Evolutionary conservation across 805 yeast species (phyloP), one percentile per base, ranked within the genome.

Genomic region (Candida michaelii): DNA sequence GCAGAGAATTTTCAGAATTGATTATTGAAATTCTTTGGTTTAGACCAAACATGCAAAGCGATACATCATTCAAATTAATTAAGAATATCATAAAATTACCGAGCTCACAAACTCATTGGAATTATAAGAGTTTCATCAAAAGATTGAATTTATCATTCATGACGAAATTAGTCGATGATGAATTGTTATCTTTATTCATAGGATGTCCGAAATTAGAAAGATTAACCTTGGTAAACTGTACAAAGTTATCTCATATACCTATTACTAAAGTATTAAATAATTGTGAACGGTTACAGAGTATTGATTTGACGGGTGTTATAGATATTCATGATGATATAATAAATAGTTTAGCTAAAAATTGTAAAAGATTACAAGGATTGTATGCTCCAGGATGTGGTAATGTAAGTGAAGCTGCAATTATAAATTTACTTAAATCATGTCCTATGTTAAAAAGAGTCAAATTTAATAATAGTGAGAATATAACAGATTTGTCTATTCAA

Each of bases 21-120:
- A 80, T 86, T 11, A 80, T 89, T 9, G 96, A 87, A 54, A 72
- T 83, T 31, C 67, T 90, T 23, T 90, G 97, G 95, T 86, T 87
- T 58, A 77, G 98, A 45, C 97, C 97, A 3, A 78, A 77, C 32
- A 73, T 87, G 61, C 77, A 75, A 47, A 70, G 72, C 46, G 73
- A 70, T 35, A 45, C 58, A 2, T 70, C 81, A 2, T 76, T 80
- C 49, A 62, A 63, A 33, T 76, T 77, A 47, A 74, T 89, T 38
- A 67, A 76, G 36, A 65, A 69, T 33, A 79, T 88, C 32, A 75
- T 84, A 74, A 55, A 52, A 39, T 66, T 66, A 33, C 78, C 80
- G 14, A 62, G 70, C 41, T 57, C 48, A 4, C 55, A 63, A 30
- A 80, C 87, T 1, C 74, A 71, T 50, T 84, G 86, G 81, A 80